Evolutionary conservation across 2,329 filamentous ascomycete genomes (phyloP), one percentile per base, ranked within the genome.

Genomic region (Huntiella moniliformis): DNA sequence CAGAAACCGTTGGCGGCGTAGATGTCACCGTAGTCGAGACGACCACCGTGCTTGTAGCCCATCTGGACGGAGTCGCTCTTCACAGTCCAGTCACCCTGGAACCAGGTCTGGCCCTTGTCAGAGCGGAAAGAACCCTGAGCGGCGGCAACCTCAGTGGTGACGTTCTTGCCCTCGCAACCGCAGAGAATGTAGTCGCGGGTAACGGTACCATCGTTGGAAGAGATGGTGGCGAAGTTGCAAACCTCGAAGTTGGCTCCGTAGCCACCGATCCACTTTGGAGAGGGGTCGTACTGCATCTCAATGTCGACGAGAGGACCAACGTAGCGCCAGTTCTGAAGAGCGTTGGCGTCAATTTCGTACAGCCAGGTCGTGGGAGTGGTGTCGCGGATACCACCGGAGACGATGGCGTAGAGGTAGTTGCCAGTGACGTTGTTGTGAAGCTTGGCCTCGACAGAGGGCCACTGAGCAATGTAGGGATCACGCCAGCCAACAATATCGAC

Each of bases 321-420:
- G 33, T 52, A 52, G 32, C 49, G 17, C 54, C 54, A 55, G 22
- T 52, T 39, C 17, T 45, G 37, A 8, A 56, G 43, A 42, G 52
- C 44, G 11, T 43, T 42, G 43, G 46, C 43, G 32, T 51, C 17
- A 5, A 53, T 51, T 35, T 44, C 46, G 51, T 55, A 56, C 15
- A 56, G 37, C 38, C 53, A 53, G 2, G 52, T 38, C 34, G 54
- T 51, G 13, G 54, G 53, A 2, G 53, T 53, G 12, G 13, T 48
- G 16, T 42, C 45, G 13, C 53, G 53, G 42, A 54, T 49, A 10
- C 53, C 53, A 11, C 53, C 54, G 3, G 65, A 64, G 22, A 68
- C 57, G 41, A 68, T 59, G 13, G 63, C 65, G 51, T 63, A 66
- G 4, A 65, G 54, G 16, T 53, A 53, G 7, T 49, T 42, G 8